These are phyloP conservation scores for Penicillium cosmopolitanum DNA, from an alignment of 495 filamentous ascomycete species.

Conservation along the genomic window DNA sequence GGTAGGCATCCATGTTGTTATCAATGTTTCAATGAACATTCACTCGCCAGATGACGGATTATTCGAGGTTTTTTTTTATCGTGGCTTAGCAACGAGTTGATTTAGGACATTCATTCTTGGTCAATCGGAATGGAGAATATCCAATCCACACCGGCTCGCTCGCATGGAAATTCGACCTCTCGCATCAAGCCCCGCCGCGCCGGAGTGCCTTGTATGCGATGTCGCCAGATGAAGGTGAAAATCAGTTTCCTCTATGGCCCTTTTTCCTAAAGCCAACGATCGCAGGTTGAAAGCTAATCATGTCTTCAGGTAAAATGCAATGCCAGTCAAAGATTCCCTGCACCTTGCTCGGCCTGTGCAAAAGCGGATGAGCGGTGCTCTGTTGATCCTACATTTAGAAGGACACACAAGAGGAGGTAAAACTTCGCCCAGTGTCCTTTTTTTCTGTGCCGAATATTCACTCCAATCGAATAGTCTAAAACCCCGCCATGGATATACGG, in stretches of 20 bases:
- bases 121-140: constrained; percentile 7
- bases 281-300: neutral
- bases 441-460: neutral
- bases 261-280: neutral
- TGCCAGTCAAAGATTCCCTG: constrained; percentile 12
- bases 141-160: constrained; percentile 9
- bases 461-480: constrained; percentile 8
- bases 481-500: neutral
- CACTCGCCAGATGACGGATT: neutral
- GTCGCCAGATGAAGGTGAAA: constrained; percentile 12
- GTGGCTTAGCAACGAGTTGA: neutral
- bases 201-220: constrained; percentile 12
- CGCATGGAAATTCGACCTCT: constrained; percentile 4
- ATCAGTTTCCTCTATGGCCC: neutral
- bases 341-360: constrained; percentile 8
- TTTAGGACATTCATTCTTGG: too few relatives aligned
- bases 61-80: neutral
- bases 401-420: constrained; percentile 10
- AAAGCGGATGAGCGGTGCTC: constrained; percentile 9
- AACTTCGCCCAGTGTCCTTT: neutral
- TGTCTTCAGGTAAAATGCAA: constrained; percentile 8
- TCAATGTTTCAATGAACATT: constrained; percentile 4
- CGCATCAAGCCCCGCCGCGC: constrained; percentile 11
- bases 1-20: neutral
- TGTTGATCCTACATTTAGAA: constrained; percentile 10